Evolutionary conservation across 768 basidiomycete genomes (phyloP), one percentile per base, ranked within the genome.

Genomic region (Mycena albidolilacea): DNA sequence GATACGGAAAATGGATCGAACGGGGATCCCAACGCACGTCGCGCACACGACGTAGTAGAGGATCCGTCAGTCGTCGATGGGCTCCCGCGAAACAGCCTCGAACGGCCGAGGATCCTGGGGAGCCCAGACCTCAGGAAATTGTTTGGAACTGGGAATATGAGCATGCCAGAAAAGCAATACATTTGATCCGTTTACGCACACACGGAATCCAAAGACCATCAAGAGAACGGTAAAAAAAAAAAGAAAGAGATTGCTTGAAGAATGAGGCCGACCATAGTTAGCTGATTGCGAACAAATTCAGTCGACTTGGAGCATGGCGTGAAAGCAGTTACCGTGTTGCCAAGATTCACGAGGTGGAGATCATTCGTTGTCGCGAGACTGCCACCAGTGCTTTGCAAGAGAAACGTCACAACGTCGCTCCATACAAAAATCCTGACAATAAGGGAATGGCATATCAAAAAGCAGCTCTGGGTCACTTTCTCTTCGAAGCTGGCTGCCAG

Each of bases 381-480:
- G 0, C 84, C 85, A 4, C 85, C 86, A 1, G 77, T 63, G 8
- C 83, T 85, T 74, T 91, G 90, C 23, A 89, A 82, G 7, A 87
- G 64, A 80, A 91, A 90, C 1, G 89, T 89, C 8, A 80, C 78
- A 64, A 90, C 76, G 70, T 91, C 90, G 23, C 67, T 68, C 62
- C 82, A 79, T 23, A 92, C 83, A 76, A 91, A 92, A 23, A 88
- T 71, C 46, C 80, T 71, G 17, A 86, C 86, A 72, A 90, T 82
- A 30, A 80, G 78, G 7, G 75, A 76, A 1, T 84, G 79, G 0
- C 81, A 79, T 23, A 91, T 76, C 23, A 86, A 71, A 9, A 90
- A 78, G 70, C 85, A 84, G 23, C 81, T 72, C 23, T 82, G 77
- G 17, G 82, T 80, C 10, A 81, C 77, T 11, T 89, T 77, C 58